Base-by-base conservation (phyloP, 1,284 basidiomycete species). In the Rhodotorula sp. region DNA sequence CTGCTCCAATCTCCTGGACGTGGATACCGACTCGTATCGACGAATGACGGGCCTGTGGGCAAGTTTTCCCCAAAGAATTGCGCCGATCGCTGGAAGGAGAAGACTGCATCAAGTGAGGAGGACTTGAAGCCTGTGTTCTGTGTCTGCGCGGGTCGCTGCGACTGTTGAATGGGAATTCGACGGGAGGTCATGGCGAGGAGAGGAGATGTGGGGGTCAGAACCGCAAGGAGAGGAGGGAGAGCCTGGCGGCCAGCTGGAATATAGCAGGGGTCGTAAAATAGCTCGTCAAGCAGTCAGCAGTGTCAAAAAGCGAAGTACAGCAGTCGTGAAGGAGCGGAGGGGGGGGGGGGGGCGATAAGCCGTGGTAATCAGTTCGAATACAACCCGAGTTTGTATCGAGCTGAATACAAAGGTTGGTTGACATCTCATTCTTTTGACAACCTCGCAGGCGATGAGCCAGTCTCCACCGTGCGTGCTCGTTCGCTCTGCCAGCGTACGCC, bases 41-140 rank as follows among this genome's bases (percentile, higher is more conserved):
- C 72, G 62, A 77, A 77, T 27, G 66, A 68, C 1, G 76, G 73
- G 0, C 70, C 71, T 2, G 71, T 61, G 1, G 73, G 70, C 27
- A 77, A 64, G 58, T 76, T 76, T 30, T 74, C 69, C 30, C 70
- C 68, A 58, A 71, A 73, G 70, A 76, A 75, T 46, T 64, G 68
- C 29, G 74, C 66, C 1, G 75, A 74, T 7, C 77, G 73, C 30
- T 70, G 73, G 67, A 70, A 77, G 36, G 71, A 74, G 64, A 73
- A 77, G 59, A 78, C 71, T 57, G 76, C 68, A 67, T 77, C 72
- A 36, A 74, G 69, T 2, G 59, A 67, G 22, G 59, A 56, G 4
- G 51, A 53, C 27, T 56, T 44, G 46, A 47, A 22, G 9, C 19
- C 17, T 11, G n/a, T 27, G 29, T 22, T 30, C 39, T 27, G 39